Percentiles rank a stretch among this genome's conserved stretches.
These are phyloP conservation scores for Alternaria triticimaculans DNA, from an alignment of 2,329 filamentous ascomycete species.

Conservation along the genomic window DNA sequence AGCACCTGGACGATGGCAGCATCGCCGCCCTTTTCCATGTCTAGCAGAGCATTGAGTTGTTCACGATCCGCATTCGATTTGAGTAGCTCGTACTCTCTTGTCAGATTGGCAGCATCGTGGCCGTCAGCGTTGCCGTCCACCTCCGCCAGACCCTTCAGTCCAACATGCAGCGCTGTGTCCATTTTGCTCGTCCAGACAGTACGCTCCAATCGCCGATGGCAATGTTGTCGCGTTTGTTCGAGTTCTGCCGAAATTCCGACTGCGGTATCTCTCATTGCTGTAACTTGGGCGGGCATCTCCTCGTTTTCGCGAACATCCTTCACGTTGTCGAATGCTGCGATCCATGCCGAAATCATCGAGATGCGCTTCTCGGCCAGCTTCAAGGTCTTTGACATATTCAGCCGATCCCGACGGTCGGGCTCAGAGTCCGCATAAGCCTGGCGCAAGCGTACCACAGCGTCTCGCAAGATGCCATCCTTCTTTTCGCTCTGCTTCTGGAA, in stretches of 20 bases:
- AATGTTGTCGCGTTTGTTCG: slow-evolving; percentile 87
- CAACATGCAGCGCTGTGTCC: slow-evolving; percentile 86
- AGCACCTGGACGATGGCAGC: slow-evolving; percentile 80
- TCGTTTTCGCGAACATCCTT: slow-evolving; percentile 75
- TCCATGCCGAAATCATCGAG: slow-evolving; percentile 85
- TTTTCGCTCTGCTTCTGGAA: slow-evolving; percentile 92
- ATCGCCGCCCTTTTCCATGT: slow-evolving; percentile 84
- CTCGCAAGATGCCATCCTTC: slow-evolving; percentile 74
- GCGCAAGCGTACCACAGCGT: slow-evolving; percentile 81
- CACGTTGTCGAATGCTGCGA: slow-evolving; percentile 85
- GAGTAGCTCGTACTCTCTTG: slow-evolving; percentile 83
- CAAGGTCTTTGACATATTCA: slow-evolving; percentile 80
- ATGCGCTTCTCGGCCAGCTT: slow-evolving; percentile 86
- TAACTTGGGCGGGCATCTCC: slow-evolving; percentile 64
- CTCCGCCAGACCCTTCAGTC: slow-evolving; percentile 76
- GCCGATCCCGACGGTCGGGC: slow-evolving; percentile 78
- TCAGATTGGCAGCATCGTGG: slow-evolving; percentile 73
- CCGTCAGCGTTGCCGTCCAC: slow-evolving; percentile 70
- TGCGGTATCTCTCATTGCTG: slow-evolving; percentile 83
- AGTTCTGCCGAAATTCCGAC: slow-evolving; percentile 88
- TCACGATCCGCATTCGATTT: slow-evolving; percentile 85
- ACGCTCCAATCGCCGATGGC: slow-evolving; percentile 82
- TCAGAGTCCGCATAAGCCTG: slow-evolving; percentile 82
- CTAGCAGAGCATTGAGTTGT: slow-evolving; percentile 75
- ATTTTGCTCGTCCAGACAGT: slow-evolving; percentile 86